Conservation (phyloP, 2,329 filamentous ascomycete species). For the Talaromyces albobiverticillius region DNA sequence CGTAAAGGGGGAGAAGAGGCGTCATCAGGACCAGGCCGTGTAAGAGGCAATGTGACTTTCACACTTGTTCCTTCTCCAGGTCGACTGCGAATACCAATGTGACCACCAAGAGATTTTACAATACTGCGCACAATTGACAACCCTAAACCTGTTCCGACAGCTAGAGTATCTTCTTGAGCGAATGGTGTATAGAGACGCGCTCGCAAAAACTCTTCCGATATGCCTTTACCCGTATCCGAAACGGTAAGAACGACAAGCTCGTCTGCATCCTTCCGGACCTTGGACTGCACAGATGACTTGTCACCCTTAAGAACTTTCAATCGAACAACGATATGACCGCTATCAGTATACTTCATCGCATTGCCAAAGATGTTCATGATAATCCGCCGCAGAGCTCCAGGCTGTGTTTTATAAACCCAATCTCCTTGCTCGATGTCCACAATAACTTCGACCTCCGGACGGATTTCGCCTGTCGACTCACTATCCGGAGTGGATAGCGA, state of each 20-base stretch:
- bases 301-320: conserved; percentile 31
- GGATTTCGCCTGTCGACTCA: conserved; percentile 11
- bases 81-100: conserved; percentile 56
- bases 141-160: conserved; percentile 52
- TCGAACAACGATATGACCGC: conserved; percentile 50
- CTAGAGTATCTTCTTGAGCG: conserved; percentile 59
- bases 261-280: conserved; percentile 27
- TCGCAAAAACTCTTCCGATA: conserved; percentile 60
- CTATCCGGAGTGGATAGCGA: conserved; percentile 15
- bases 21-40: conserved; percentile 26
- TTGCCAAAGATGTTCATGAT: conserved; percentile 64
- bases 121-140: conserved; percentile 63
- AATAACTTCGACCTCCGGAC: conserved; percentile 44
- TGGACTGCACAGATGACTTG: conserved; percentile 21
- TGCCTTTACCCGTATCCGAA: conserved; percentile 64
- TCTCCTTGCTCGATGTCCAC: conserved; percentile 50
- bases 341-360: conserved; percentile 59
- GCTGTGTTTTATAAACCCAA: conserved; percentile 57
- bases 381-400: conserved; percentile 54
- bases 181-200: conserved; percentile 58
- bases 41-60: conserved; percentile 47
- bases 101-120: conserved; percentile 58
- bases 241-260: conserved; percentile 47
- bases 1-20: conserved; percentile 19
- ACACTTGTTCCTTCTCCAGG: conserved; percentile 56